Evolutionary conservation across 2,329 filamentous ascomycete genomes (phyloP).

Genomic region (Cladophialophora exuberans): DNA sequence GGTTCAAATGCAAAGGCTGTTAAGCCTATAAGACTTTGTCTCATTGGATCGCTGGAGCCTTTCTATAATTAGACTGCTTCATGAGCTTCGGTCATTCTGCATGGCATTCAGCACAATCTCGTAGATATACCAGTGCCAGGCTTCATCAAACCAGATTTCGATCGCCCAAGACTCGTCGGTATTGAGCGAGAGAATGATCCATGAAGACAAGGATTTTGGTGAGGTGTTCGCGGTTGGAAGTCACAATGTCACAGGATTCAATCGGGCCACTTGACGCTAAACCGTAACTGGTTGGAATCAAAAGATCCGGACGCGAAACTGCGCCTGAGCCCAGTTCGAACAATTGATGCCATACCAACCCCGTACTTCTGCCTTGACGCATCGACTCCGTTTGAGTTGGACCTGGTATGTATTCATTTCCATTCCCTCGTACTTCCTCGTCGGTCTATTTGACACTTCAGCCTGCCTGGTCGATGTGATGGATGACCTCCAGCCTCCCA

Average conservation of each 20-base stretch:
- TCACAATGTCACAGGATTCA: too few relatives aligned
- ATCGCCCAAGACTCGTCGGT: too few relatives aligned
- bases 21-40: too few relatives aligned
- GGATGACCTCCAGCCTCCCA: conserved; percentile 11
- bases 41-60: too few relatives aligned
- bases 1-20: too few relatives aligned
- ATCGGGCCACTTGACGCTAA: conserved; percentile 18
- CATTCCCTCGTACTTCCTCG: conserved; percentile 2
- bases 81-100: too few relatives aligned
- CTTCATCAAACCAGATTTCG: too few relatives aligned
- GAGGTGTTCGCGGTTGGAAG: conserved; percentile 1
- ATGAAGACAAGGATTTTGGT: not conserved
- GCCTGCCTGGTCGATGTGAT: conserved; percentile 5
- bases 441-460: not conserved
- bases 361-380: conserved; percentile 26
- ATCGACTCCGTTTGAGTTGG: conserved; percentile 23
- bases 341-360: conserved; percentile 21
- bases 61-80: too few relatives aligned
- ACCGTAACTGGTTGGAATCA: too few relatives aligned
- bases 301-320: conserved; percentile 22
- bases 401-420: conserved; percentile 26
- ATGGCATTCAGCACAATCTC: too few relatives aligned
- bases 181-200: too few relatives aligned
- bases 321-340: conserved; percentile 16
- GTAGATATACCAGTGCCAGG: too few relatives aligned